Evolutionary conservation across 768 basidiomycete species (phyloP), one percentile per base, ranked within the genome.

Genomic region (Trametes gibbosa): DNA sequence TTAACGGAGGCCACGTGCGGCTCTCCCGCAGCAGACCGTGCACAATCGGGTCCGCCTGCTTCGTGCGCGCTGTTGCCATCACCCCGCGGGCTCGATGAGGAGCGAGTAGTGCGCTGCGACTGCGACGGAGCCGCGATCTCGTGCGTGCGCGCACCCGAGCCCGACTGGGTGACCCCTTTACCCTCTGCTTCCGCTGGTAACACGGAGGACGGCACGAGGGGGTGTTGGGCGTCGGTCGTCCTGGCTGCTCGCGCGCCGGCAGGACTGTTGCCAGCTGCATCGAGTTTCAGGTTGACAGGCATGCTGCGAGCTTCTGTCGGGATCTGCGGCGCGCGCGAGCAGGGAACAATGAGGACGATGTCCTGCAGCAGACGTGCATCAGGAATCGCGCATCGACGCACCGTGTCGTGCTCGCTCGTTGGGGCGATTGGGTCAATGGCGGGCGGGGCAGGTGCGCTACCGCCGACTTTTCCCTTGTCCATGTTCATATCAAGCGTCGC

Each of bases 1-100:
- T 57, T 62, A 50, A 24, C 55, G 10, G 60, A 21, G 13, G 50
- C 43, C 25, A 39, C n/a, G 50, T 53, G 29, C 43, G 55, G 39
- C n/a, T n/a, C n/a, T 23, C 14, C 27, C 50, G 16, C 25, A 6
- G 1, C 55, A 9, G 53, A 43, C 48, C 35, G 53, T 17, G 17
- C 27, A 21, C 42, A 34, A 25, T 61, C 59, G 29, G 17, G 32
- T 24, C 17, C 43, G 21, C 16, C 25, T n/a, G 29, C 39, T 10
- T 32, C 29, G 29, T 32, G 29, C 29, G 29, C 4, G 29, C 29
- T 32, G 10, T 10, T 10, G 13, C 41, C 54, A 23, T 39, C 42
- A 35, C 27, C 34, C 8, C 27, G n/a, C 32, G 48, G 27, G 21
- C 6, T 17, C 42, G 41, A 25, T 48, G 59, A 43, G 42, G 41